Conservation (phyloP, 108 stramenopile species). For the Skeletonema marinoi region DNA sequence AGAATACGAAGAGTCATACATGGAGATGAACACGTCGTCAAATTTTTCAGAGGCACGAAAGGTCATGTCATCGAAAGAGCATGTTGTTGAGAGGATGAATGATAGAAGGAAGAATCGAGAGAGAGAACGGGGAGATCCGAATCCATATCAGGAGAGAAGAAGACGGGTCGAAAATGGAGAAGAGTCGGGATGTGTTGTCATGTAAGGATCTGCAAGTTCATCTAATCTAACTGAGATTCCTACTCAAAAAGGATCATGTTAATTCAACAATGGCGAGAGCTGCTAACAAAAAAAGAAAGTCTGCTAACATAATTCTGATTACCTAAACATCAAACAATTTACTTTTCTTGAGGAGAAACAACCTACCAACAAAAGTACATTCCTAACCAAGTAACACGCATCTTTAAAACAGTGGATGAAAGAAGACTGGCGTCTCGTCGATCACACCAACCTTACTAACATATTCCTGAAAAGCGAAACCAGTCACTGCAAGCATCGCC, state of each 20-base stretch:
- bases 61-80: constrained; percentile 33
- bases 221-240: background rate
- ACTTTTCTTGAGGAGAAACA: background rate
- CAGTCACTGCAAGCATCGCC: constrained; percentile 78
- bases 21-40: constrained; percentile 36
- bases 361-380: background rate
- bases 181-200: constrained; percentile 30
- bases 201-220: constrained; percentile 1
- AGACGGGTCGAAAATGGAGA: background rate
- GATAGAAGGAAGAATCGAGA: constrained; percentile 43
- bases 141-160: constrained; percentile 29
- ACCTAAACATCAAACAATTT: background rate
- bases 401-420: constrained; percentile 16
- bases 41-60: constrained; percentile 16
- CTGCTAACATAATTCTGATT: background rate
- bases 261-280: too few relatives aligned
- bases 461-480: constrained; percentile 73
- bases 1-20: constrained; percentile 50
- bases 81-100: constrained; percentile 46
- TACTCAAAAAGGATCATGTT: too few relatives aligned
- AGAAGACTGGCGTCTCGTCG: constrained; percentile 73
- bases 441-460: constrained; percentile 64
- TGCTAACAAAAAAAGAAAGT: background rate
- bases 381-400: background rate
- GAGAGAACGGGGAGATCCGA: constrained; percentile 49